Evolutionary conservation across 495 filamentous ascomycete species (phyloP).

Genomic region (Astrothelium subdiscretum): DNA sequence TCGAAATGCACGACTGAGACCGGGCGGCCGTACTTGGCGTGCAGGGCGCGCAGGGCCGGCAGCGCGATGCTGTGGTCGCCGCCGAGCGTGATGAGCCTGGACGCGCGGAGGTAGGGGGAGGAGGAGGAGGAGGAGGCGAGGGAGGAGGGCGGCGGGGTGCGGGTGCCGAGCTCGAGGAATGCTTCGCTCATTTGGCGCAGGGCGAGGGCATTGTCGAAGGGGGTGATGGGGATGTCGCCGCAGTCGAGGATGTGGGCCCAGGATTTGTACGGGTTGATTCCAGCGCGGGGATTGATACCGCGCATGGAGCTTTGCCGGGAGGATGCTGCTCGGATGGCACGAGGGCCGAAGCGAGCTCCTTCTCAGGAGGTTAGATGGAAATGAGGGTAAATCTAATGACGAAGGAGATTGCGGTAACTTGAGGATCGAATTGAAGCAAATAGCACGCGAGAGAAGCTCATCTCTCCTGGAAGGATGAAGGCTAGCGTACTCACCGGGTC

Average conservation of each 20-base stretch:
- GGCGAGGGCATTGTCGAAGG: conserved; percentile 66
- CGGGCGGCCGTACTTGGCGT: conserved; percentile 55
- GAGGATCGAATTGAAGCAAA: no score
- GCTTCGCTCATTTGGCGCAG: conserved; percentile 67
- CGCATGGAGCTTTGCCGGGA: conserved; percentile 60
- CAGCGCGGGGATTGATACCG: conserved; percentile 66
- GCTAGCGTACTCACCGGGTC: conserved; percentile 57
- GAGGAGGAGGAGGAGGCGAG: conserved; percentile 29
- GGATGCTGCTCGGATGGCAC: conserved; percentile 69
- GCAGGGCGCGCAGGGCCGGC: conserved; percentile 60
- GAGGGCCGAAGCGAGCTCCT: conserved; percentile 72
- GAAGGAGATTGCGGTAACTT: no score
- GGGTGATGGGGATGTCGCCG: conserved; percentile 71
- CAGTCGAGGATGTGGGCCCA: conserved; percentile 70
- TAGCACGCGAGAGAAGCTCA: no score
- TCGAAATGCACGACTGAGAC: conserved; percentile 80
- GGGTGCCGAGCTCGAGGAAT: conserved; percentile 51
- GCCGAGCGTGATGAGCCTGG: conserved; percentile 66
- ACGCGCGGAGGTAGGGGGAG: conserved; percentile 29
- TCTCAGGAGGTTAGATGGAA: not conserved
- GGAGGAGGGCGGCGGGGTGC: conserved; percentile 33
- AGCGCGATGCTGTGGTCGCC: conserved; percentile 74
- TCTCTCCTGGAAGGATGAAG: no score
- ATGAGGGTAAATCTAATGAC: conserved; percentile 14
- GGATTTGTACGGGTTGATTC: conserved; percentile 63